Conservation (phyloP, 1,284 basidiomycete species). For the Sporisorium graminicola region DNA sequence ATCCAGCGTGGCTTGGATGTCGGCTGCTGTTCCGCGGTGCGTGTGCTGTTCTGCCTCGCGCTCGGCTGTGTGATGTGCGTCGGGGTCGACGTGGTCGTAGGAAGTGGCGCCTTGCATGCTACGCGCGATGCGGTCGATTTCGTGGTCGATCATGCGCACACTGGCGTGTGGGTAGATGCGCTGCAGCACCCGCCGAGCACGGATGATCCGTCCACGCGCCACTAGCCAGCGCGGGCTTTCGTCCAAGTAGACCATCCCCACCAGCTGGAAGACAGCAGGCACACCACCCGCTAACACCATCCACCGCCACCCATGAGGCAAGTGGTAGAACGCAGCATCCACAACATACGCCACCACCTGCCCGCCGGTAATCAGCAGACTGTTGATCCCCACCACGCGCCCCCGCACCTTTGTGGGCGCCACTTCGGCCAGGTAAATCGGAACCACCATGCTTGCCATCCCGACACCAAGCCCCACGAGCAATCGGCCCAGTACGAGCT, state of each 20-base stretch:
- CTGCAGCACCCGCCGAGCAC: conserved; percentile 52
- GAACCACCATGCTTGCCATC: conserved; percentile 56
- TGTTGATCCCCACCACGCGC: conserved; percentile 58
- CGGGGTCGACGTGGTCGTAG: conserved; percentile 17
- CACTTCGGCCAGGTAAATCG: conserved; percentile 60
- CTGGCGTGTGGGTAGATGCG: conserved; percentile 58
- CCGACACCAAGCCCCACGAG: conserved; percentile 63
- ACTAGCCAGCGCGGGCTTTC: conserved; percentile 63
- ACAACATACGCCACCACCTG: conserved; percentile 62
- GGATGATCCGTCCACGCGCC: conserved; percentile 39
- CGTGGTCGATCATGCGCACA: conserved; percentile 35
- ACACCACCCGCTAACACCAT: conserved; percentile 59
- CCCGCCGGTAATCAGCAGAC: conserved; percentile 61
- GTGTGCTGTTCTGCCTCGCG: conserved; percentile 8
- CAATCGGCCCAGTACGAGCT: conserved; percentile 59
- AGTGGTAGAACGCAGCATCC: conserved; percentile 55
- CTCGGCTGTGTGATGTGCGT: conserved; percentile 4
- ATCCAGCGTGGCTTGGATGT: conserved; percentile 13
- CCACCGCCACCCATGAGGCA: conserved; percentile 64
- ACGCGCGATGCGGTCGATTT: conserved; percentile 50
- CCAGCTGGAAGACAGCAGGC: conserved; percentile 58
- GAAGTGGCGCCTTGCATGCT: conserved; percentile 41
- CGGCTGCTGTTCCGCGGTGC: not conserved
- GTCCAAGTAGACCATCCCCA: conserved; percentile 60
- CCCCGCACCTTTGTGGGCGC: conserved; percentile 57